A percentile compares a stretch with the other conserved stretches of the same genome.
phyloP scores from a whole-genome alignment of 139 green algal genomes.

The Marvania coccoides region DNA sequence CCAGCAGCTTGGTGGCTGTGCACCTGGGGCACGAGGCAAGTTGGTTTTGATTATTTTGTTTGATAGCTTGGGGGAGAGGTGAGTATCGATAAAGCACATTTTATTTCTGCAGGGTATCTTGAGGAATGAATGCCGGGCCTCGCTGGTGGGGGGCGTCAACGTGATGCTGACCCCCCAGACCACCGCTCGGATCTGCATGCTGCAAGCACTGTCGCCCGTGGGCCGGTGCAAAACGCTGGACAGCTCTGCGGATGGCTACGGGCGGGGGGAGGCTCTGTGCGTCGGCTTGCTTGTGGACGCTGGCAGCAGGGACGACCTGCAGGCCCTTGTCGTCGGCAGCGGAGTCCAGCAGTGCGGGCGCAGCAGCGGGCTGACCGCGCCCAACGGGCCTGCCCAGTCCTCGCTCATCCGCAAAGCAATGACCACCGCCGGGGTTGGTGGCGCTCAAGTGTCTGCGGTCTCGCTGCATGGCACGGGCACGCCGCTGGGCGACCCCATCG shows the following conservation, averaged over 20 bases:
- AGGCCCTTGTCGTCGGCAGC: conserved; percentile 13
- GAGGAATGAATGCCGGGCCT: background rate
- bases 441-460: background rate
- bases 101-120: background rate
- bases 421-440: background rate
- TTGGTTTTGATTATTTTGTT: too few relatives aligned
- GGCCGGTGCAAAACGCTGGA: conserved; percentile 82
- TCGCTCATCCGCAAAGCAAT: conserved; percentile 25
- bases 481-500: conserved; percentile 40
- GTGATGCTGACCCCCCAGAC: conserved; percentile 55
- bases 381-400: conserved; percentile 41
- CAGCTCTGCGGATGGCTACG: conserved; percentile 66
- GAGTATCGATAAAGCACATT: too few relatives aligned
- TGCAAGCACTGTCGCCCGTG: conserved; percentile 50
- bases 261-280: conserved; percentile 54
- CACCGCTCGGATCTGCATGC: conserved; percentile 25
- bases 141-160: conserved; percentile 63
- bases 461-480: conserved; percentile 40
- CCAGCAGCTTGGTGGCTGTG: conserved; percentile 31
- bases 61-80: too few relatives aligned
- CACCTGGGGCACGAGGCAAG: conserved; percentile 19
- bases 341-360: conserved; percentile 35
- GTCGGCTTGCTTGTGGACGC: conserved; percentile 18
- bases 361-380: conserved; percentile 37
- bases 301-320: background rate